Base-by-base conservation (phyloP, 1,284 basidiomycete species). In the Cutaneotrichosporon mucoides region DNA sequence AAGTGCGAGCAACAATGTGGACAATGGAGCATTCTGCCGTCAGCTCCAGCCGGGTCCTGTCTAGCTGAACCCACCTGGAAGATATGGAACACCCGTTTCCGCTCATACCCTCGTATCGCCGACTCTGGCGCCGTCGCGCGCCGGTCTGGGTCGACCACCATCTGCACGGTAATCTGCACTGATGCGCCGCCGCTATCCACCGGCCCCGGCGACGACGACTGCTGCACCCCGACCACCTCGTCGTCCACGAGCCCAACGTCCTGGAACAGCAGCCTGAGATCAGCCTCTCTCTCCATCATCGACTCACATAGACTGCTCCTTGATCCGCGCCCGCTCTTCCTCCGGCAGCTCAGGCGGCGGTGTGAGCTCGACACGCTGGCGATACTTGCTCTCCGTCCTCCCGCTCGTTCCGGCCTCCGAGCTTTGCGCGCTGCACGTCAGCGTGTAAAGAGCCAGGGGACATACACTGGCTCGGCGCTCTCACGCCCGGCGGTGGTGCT, bases 71-170 rank as follows among this genome's bases (percentile, higher is more conserved):
- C 8, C 11, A 59, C 58, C 7, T 50, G 41, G 5, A 48, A 55
- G 1, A 71, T 37, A 10, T 48, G 57, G 43, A 73, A 61, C 0
- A 59, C 52, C 13, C 68, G 60, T 9, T 45, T 51, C 24, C 66
- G 68, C 60, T 71, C 66, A 48, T 66, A 75, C 16, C 62, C 54
- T 15, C 59, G 50, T 4, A 73, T 57, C 4, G 72, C 72, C 7
- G 55, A 61, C n/a, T 60, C 58, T 34, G 62, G 57, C 11, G 40
- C 49, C 41, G 24, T 24, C 24, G 24, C 24, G 24, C 24, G 44
- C 34, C 61, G 61, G 12, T 61, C 65, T 0, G 68, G 67, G 49
- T 73, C 70, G 2, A 64, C 66, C 12, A 70, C 63, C 73, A 76
- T 75, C 12, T 49, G 34, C 4, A 75, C 61, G 1, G 57, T 59